Base-by-base conservation (phyloP, 2,329 filamentous ascomycete species). In the Colletotrichum sublineola region DNA sequence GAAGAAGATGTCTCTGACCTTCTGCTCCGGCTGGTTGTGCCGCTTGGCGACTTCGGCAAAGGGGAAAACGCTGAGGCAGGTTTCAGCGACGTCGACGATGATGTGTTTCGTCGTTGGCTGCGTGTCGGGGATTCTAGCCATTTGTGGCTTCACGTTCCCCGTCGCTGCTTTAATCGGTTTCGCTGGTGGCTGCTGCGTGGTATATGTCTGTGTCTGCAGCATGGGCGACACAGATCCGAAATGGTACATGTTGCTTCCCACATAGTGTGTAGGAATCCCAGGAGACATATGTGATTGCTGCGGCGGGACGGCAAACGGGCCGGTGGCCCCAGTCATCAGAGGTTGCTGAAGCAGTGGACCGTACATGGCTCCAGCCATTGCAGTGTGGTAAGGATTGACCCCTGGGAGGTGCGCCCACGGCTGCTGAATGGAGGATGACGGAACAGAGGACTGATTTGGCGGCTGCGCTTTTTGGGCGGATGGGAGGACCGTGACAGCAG, bases 11-110 rank as follows among this genome's bases (percentile, higher is more conserved):
- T 87, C 85, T 65, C 81, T 80, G 11, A 88, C 83, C 73, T 83
- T 85, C 48, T 83, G 80, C 11, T 84, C 79, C 0, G 83, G 74
- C 15, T 82, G 78, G 18, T 81, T 80, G 73, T 87, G 85, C 29
- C 85, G 81, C 64, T 81, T 79, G 2, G 86, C 86, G 5, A 88
- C 80, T 42, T 82, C 81, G 5, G 81, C 81, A 63, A 86, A 86
- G 5, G 86, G 86, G 63, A 87, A 86, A 4, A 78, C 78, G 61
- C 82, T 80, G 75, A 86, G 82, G 55, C 84, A 84, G 0, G 85
- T 86, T 75, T 87, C 83, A 5, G 85, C 85, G 31, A 87, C 82
- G 75, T 87, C 86, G 33, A 86, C 83, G 48, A 86, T 83, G 33
- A 86, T 81, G 48, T 79, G 81, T 68, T 82, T 84, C 36, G 79